These are phyloP conservation scores for Chrysochromulina parva DNA, from an alignment of 78 protist genomes.

Conservation along the genomic window DNA sequence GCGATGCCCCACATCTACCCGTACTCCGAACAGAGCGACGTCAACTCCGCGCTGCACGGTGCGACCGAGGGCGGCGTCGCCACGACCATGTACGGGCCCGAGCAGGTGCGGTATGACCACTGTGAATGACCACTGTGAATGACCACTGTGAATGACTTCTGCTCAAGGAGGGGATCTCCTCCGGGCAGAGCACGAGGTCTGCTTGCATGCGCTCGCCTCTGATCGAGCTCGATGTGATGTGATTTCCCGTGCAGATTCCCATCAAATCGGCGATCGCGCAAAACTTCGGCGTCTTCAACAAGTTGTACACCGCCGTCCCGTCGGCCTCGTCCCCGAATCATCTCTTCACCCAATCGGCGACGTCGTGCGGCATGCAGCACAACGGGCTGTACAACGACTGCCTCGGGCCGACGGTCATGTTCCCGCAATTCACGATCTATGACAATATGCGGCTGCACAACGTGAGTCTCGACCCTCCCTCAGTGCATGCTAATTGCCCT, in stretches of 20 bases:
- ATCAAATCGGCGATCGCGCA: constrained; percentile 25
- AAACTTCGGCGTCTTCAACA: constrained; percentile 42
- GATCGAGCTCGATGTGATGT: no score
- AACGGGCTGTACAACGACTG: neutral
- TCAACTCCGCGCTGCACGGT: neutral
- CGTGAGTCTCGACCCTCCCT: neutral
- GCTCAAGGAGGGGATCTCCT: no score
- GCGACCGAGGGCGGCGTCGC: neutral
- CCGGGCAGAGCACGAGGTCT: no score
- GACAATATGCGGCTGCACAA: neutral
- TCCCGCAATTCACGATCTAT: constrained; percentile 29
- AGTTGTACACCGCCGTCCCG: constrained; percentile 24
- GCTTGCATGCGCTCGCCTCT: no score
- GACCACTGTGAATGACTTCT: no score
- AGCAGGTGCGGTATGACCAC: neutral
- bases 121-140: no score
- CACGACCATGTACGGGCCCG: neutral
- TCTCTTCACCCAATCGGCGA: constrained; percentile 21
- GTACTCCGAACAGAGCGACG: neutral
- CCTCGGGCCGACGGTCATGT: neutral
- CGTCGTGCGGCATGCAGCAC: constrained; percentile 30
- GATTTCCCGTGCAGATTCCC: neutral
- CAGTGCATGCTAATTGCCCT: no score
- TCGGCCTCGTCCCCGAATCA: constrained; percentile 45
- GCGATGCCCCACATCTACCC: neutral